Base-by-base conservation (phyloP, 2,329 filamentous ascomycete genomes). In the Lojkania enalia region DNA sequence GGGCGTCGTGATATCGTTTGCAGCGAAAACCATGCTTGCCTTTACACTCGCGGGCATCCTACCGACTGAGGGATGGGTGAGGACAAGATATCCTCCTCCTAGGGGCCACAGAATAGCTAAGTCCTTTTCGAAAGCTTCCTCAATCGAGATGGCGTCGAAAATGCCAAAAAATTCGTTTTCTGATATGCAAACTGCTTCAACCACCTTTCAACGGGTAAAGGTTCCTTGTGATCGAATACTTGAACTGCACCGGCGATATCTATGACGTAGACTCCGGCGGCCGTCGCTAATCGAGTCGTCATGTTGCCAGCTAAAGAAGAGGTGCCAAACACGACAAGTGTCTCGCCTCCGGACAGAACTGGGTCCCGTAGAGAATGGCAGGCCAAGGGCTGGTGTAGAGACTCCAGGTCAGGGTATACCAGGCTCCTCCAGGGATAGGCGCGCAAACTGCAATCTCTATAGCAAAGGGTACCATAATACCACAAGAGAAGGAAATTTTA, bases 271-370 rank as follows among this genome's bases (percentile, higher is more conserved):
- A 72, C 67, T 0, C 74, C 72, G 11, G 68, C 55, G 0, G 69
- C 66, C 1, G 53, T 61, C 0, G 71, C 72, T 1, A 75, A 44
- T 43, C 77, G 74, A 16, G 74, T 70, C 0, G 67, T 70, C 12
- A 60, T 65, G 16, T 72, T 71, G 4, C 76, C 58, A 13, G 74
- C 53, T 4, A 57, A 62, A 19, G 58, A 54, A 3, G 73, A 71
- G 0, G 76, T 79, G 5, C 78, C 78, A 70, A 74, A 79, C 4
- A 80, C 58, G 6, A 80, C 49, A 18, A 74, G 50, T 3, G 64
- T 63, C 51, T 73, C 73, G 40, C 58, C 58, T 2, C 45, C 33
- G 3, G 54, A 53, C 3, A 37, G 20, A 20, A 35, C 33, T 52
- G 56, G 3, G 18, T 45, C 18, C 58, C 66, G 4, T 58, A 72